Base-by-base conservation (phyloP, 306 rosid genomes). In the Acmispon strigosus region DNA sequence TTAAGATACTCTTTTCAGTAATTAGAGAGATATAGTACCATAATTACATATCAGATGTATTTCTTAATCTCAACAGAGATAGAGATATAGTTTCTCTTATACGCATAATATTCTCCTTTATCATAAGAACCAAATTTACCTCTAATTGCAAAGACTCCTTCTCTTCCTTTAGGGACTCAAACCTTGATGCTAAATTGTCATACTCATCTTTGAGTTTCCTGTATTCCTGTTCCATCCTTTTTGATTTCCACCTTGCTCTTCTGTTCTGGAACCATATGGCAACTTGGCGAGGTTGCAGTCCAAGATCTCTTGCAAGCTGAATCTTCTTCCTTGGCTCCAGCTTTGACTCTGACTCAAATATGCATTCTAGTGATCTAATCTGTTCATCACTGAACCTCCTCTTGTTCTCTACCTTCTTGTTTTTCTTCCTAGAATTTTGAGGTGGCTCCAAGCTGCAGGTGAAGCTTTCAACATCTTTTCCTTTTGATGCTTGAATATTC, bases 211-310 rank as follows among this genome's bases (percentile, higher is more conserved):
- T 83, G 32, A 94, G 95, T n/a, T 66, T 79, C 49, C 75, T 80
- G 69, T 80, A 90, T 12, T 90, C 94, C 17, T 89, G 86, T 79
- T 94, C 96, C 4, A 89, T 79, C 75, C 86, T 83, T 42, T 90
- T 94, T 3, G 98, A 90, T 82, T 87, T 94, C 92, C 98, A 87
- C 76, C 99, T 87, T n/a, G 97, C 97, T 70, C 99, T 87, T 80
- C 84, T 84, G 69, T 94, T 94, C 76, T 94, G 99, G 73, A 94
- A 94, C 99, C 99, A 94, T 66, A 90, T 90, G 11, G 99, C 91
- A 24, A 94, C 93, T 71, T 94, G 99, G 51, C 95, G 86, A 27
- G 98, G 98, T 29, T 94, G 98, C 73, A 94, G 62, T 14, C 96
- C 97, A 41, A 94, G 88, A 78, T 94, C 91, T 73, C 83, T 76